Base-by-base conservation (phyloP, 1,284 basidiomycete genomes). In the Trichosporon sp. region DNA sequence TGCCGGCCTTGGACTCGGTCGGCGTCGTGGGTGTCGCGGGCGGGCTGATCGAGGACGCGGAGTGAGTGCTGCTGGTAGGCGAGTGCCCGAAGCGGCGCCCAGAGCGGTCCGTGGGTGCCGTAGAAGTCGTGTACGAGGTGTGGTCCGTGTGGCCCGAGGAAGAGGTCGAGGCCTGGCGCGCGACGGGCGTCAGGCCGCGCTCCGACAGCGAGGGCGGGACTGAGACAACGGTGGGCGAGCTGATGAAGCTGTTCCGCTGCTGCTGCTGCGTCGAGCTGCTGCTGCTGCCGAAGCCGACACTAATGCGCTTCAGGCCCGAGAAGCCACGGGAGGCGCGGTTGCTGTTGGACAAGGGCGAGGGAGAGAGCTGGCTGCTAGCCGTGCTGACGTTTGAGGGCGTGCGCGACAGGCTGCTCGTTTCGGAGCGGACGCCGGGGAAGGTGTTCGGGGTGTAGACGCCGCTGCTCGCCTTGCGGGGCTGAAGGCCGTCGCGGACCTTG, bases 401-500 rank as follows among this genome's bases (percentile, higher is more conserved):
- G 65, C 47, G 60, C 18, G 7, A n/a, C 11, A 27, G 64, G 32
- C 35, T 7, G 18, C n/a, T 53, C 23, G 62, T 25, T 31, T n/a
- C 23, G 27, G 11, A 44, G 51, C 27, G 53, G 12, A 27, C 12
- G 47, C 69, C 67, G 2, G 72, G 72, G 69, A 70, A 73, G 9
- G 72, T 51, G 64, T 60, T 56, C 18, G 72, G 72, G 13, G 72
- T 73, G 68, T 73, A 73, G 9, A 73, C 72, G 15, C 72, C 72
- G 27, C 70, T 71, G 15, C 65, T 38, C 9, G 65, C 32, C 51
- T 67, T 66, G 65, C 68, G 70, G 3, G 66, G 29, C n/a, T 67
- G 47, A 18, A 34, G n/a, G 3, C 68, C 66, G 42, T 73, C 72
- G 53, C 70, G 72, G 32, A 73, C 34, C 51, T 66, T 69, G 70